Evolutionary conservation across 2,329 filamentous ascomycete species (phyloP).

Genomic region (Pestalotiopsis sp.): DNA sequence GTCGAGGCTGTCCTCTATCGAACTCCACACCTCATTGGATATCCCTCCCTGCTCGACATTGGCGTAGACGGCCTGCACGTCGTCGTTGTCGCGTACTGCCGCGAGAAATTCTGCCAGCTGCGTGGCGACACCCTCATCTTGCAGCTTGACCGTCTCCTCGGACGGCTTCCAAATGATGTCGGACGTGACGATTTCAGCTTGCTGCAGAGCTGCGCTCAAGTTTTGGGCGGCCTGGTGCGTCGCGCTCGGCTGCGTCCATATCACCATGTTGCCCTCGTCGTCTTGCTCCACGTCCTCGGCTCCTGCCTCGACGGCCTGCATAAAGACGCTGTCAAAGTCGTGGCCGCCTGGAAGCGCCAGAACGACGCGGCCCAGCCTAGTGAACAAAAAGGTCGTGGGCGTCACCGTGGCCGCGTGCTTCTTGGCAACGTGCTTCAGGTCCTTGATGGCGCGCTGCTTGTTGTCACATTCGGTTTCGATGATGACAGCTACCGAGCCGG

Average conservation of each 20-base stretch:
- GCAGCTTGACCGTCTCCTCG: slow-evolving; percentile 69
- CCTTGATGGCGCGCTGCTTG: slow-evolving; percentile 72
- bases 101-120: slow-evolving; percentile 63
- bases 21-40: slow-evolving; percentile 56
- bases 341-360: slow-evolving; percentile 49
- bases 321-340: slow-evolving; percentile 70
- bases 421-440: slow-evolving; percentile 73
- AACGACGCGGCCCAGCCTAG: slow-evolving; percentile 74
- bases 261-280: slow-evolving; percentile 68
- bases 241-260: slow-evolving; percentile 69
- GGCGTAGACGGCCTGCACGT: slow-evolving; percentile 78
- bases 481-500: slow-evolving; percentile 71
- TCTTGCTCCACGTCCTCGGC: slow-evolving; percentile 73
- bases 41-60: slow-evolving; percentile 62
- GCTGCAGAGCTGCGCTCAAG: slow-evolving; percentile 60
- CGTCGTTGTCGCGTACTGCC: slow-evolving; percentile 65
- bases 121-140: slow-evolving; percentile 56
- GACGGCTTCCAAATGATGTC: slow-evolving; percentile 88
- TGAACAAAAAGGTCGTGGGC: slow-evolving; percentile 82
- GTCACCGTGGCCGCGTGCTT: slow-evolving; percentile 70
- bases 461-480: slow-evolving; percentile 87
- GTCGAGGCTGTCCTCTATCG: slow-evolving; percentile 55
- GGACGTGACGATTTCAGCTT: slow-evolving; percentile 69
- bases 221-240: slow-evolving; percentile 66
- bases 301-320: slow-evolving; percentile 83